These are phyloP conservation scores for Elsinoe fawcettii DNA, from an alignment of 2,329 filamentous ascomycete species.

Conservation along the genomic window DNA sequence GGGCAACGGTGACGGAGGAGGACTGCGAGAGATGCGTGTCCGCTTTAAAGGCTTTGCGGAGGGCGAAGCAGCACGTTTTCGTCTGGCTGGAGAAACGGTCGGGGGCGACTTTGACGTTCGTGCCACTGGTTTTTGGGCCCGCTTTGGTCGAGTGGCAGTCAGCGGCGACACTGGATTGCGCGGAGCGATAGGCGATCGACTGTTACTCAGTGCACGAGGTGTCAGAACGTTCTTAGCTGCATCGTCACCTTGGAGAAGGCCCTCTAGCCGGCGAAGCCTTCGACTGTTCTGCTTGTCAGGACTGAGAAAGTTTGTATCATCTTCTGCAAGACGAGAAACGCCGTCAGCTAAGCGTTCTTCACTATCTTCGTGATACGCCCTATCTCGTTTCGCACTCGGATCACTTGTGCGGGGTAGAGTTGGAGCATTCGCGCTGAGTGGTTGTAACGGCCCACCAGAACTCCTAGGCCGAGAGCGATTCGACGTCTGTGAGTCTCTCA, in stretches of 20 bases:
- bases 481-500: conserved; percentile 3
- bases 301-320: conserved; percentile 6
- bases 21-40: neutral
- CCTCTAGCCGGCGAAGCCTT: conserved; percentile 1
- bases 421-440: conserved; percentile 21
- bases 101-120: neutral
- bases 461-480: neutral
- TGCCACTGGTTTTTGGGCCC: neutral
- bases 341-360: neutral
- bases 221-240: neutral
- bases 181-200: neutral
- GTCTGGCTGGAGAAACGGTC: neutral
- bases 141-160: neutral
- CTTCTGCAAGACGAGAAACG: neutral
- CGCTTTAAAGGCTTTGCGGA: neutral
- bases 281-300: neutral
- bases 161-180: neutral
- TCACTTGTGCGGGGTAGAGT: conserved; percentile 17
- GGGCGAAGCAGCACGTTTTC: neutral
- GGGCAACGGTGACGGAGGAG: conserved; percentile 23
- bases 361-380: conserved; percentile 4
- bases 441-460: conserved; percentile 18
- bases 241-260: conserved; percentile 1
- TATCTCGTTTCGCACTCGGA: neutral
- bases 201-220: neutral